phyloP scores from a whole-genome alignment of 1,139 yeast genomes.

The Pichia sorboxylosa region DNA sequence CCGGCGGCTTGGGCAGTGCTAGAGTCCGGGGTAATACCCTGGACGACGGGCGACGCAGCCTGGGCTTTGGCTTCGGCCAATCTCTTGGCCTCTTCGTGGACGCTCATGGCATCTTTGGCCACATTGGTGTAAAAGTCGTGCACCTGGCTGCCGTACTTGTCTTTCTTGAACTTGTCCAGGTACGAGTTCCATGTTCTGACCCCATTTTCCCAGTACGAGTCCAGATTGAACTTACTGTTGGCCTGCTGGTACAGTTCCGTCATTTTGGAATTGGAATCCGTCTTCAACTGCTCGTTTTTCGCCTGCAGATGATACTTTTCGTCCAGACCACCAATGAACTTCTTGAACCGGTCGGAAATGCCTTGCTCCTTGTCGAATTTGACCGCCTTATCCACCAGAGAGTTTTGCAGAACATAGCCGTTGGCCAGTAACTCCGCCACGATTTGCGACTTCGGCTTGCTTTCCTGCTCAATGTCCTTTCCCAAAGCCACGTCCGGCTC shows the following conservation, averaged over 20 bases:
- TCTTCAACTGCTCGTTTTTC: slow-evolving; percentile 29
- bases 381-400: slow-evolving; percentile 46
- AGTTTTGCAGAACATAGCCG: slow-evolving; percentile 60
- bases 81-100: slow-evolving; percentile 64
- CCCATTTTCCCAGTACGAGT: slow-evolving; percentile 25
- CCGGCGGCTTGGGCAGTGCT: slow-evolving; percentile 17
- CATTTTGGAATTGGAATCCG: slow-evolving; percentile 11
- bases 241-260: slow-evolving; percentile 15
- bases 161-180: slow-evolving; percentile 31
- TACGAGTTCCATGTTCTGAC: slow-evolving; percentile 32
- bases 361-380: slow-evolving; percentile 60
- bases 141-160: slow-evolving; percentile 37
- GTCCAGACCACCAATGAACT: slow-evolving; percentile 45
- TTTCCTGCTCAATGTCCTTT: slow-evolving; percentile 46
- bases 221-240: slow-evolving; percentile 30
- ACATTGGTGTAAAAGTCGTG: slow-evolving; percentile 41
- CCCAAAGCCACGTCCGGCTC: slow-evolving; percentile 25
- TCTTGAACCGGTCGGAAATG: slow-evolving; percentile 41
- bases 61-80: slow-evolving; percentile 43
- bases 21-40: slow-evolving; percentile 14
- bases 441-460: slow-evolving; percentile 65
- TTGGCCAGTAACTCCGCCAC: slow-evolving; percentile 66
- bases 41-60: slow-evolving; percentile 10
- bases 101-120: slow-evolving; percentile 46
- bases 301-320: slow-evolving; percentile 47